Conservation (phyloP, 2,329 filamentous ascomycete genomes). For the Phymatotrichopsis omnivora region DNA sequence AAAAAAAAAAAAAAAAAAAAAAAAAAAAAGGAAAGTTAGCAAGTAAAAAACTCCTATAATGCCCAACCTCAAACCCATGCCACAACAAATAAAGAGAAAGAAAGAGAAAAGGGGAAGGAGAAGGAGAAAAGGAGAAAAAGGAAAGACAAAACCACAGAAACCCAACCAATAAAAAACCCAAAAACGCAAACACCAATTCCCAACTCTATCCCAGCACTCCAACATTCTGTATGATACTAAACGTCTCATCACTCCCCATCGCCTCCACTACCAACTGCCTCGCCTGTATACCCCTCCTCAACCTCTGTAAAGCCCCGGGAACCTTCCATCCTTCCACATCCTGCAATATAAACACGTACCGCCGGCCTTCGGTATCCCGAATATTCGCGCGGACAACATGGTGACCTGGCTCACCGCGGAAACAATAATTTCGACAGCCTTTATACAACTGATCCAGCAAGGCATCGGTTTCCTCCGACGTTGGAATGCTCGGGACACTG, state of each 20-base stretch:
- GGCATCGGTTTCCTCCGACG: constrained; percentile 28
- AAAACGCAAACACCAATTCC: neutral
- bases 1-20: no score
- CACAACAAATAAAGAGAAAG: no score
- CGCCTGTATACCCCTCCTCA: constrained; percentile 47
- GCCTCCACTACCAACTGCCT: constrained; percentile 20
- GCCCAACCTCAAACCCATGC: no score
- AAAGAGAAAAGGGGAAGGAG: no score
- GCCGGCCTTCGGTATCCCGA: constrained; percentile 55
- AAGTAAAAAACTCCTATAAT: no score
- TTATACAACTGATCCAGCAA: constrained; percentile 27
- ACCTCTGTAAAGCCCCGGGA: constrained; percentile 49
- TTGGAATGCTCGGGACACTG: constrained; percentile 16
- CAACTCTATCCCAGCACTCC: neutral
- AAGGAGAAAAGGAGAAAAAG: no score
- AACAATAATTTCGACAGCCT: constrained; percentile 24
- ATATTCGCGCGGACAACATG: constrained; percentile 56
- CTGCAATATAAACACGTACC: constrained; percentile 53
- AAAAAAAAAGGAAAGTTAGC: no score
- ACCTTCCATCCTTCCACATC: constrained; percentile 62
- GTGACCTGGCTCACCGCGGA: constrained; percentile 39
- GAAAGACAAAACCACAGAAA: no score
- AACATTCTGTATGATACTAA: constrained; percentile 32
- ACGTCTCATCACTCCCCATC: constrained; percentile 30
- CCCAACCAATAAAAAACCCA: neutral